Percentiles rank a stretch among this genome's conserved stretches.
Conservation (phyloP, 768 basidiomycete species). For the Sporobolomyces pararoseus region DNA sequence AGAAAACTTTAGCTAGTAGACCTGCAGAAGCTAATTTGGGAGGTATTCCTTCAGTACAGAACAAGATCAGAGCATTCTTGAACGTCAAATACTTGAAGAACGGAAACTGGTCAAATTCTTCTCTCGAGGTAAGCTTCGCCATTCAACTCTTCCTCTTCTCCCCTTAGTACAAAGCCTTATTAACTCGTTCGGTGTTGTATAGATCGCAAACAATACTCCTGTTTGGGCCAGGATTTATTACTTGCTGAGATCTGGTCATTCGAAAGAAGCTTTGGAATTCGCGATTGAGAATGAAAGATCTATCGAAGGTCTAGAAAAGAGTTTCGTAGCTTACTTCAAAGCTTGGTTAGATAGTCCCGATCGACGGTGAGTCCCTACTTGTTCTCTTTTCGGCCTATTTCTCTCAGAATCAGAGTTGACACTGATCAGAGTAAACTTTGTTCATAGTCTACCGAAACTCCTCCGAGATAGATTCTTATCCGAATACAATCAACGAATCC, state of each 20-base stretch:
- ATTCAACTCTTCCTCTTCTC: conserved; percentile 7
- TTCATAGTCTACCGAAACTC: conserved; percentile 47
- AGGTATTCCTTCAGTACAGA: conserved; percentile 81
- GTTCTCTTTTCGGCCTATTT: neutral
- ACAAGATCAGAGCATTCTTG: conserved; percentile 84
- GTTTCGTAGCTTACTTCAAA: conserved; percentile 75
- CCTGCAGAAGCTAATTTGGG: conserved; percentile 82
- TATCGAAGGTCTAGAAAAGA: conserved; percentile 71
- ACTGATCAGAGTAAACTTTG: too few relatives aligned
- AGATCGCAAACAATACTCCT: conserved; percentile 81
- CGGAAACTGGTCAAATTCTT: conserved; percentile 73
- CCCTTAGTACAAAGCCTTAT: neutral
- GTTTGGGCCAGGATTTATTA: conserved; percentile 94
- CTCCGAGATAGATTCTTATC: conserved; percentile 62
- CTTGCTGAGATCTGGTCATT: conserved; percentile 79
- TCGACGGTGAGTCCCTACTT: conserved; percentile 56
- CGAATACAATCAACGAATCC: conserved; percentile 65
- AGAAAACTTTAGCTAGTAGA: conserved; percentile 72
- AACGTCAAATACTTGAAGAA: conserved; percentile 73
- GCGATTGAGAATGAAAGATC: conserved; percentile 62
- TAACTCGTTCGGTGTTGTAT: neutral
- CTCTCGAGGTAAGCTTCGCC: conserved; percentile 77
- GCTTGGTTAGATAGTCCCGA: conserved; percentile 78
- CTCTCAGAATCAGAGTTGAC: too few relatives aligned
- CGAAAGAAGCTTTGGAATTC: conserved; percentile 73